Evolutionary conservation across 129 eudicot species (phyloP).

Genomic region (Oenanthe sinensis): DNA sequence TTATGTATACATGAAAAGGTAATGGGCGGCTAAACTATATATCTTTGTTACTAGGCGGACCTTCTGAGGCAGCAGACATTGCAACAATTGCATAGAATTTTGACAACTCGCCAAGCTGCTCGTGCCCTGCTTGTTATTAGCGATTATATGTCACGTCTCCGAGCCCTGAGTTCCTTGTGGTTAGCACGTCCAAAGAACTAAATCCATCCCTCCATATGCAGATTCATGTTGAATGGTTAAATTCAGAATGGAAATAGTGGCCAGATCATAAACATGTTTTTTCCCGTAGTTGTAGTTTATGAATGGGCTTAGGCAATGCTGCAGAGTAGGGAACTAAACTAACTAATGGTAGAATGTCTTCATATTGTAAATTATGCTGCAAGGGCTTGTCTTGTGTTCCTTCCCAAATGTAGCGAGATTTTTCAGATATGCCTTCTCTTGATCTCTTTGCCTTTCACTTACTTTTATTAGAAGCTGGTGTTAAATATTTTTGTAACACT

Average conservation of each 20-base stretch:
- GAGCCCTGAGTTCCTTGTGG: conserved; percentile 93
- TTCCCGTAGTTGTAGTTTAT: not conserved
- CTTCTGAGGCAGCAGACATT: conserved; percentile 86
- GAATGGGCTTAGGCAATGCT: conserved; percentile 6
- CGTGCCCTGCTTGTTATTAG: conserved; percentile 84
- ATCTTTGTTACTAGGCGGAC: conserved; percentile 53
- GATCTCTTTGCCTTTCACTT: too few species aligned
- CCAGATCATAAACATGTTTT: not conserved
- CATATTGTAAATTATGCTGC: not conserved
- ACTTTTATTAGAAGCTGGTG: not conserved
- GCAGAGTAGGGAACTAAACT: not conserved
- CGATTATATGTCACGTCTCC: conserved; percentile 79
- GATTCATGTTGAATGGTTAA: not conserved
- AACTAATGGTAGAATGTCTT: not conserved
- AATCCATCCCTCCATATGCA: not conserved
- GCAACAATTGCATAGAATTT: conserved; percentile 80
- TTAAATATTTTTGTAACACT: not conserved
- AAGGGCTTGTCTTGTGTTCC: not conserved
- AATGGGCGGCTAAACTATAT: not conserved
- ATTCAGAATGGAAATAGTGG: not conserved
- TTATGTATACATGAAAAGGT: not conserved
- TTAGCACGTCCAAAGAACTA: conserved; percentile 82
- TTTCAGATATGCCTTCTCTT: not conserved
- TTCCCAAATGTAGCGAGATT: not conserved
- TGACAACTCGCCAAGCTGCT: conserved; percentile 93